Evolutionary conservation across 441 rosid genomes (phyloP), one percentile per base, ranked within the genome.

Genomic region (Erysimum pusillum): DNA sequence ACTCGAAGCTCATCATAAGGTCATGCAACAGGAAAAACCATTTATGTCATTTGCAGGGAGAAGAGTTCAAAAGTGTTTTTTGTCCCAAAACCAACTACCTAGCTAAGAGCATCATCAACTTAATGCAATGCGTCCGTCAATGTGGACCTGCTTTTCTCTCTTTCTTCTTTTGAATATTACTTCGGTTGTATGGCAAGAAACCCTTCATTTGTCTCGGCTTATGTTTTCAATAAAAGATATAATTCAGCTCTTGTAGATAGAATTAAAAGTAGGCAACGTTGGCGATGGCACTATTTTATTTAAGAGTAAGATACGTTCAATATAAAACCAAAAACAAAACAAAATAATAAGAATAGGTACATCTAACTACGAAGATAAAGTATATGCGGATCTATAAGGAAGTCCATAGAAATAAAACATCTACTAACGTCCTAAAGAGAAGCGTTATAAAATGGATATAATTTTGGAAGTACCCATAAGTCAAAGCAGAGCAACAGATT

Each of bases 401-500:
- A 42, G 4, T 12, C 45, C 17, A 28, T 7, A 4, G 13, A 71
- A 45, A 45, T n/a, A 45, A n/a, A 63, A 63, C 44, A 63, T 41
- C 70, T 13, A 63, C 52, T 61, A 72, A 38, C 12, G 15, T 46
- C 42, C n/a, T 51, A 51, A 52, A 22, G 53, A 49, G 39, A 57
- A 38, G 25, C 25, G 48, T 31, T 46, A 41, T 10, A 42, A 42
- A 4, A 11, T 63, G 36, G 28, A 42, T 44, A 45, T 54, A 14
- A 17, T 15, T 67, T 75, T 75, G 79, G 78, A 75, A 58, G 63
- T 62, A 62, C 62, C 6, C 64, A 34, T 42, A 60, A 61, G 79
- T 68, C 79, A 76, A 52, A 60, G 58, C 12, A 48, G 61, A 48
- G 9, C 28, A 48, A 58, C 1, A 39, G 54, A 38, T 48, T 36